phyloP scores from a whole-genome alignment of 495 filamentous ascomycete genomes.

The Penicillium desertorum region DNA sequence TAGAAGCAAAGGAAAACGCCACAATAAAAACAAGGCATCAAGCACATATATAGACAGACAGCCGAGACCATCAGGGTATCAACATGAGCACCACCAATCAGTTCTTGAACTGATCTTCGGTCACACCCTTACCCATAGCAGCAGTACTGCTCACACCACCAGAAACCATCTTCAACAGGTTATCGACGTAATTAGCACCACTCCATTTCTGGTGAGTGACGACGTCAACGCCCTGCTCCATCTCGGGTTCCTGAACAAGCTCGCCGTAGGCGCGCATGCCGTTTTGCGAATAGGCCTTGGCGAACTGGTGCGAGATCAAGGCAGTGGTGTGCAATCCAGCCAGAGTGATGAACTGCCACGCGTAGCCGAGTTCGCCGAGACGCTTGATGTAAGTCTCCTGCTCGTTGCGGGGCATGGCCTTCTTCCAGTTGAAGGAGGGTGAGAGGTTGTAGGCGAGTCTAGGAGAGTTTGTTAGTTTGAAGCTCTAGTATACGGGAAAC shows the following conservation, averaged over 20 bases:
- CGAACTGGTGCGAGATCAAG: slow-evolving; percentile 83
- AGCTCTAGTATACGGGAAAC: neutral
- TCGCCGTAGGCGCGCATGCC: slow-evolving; percentile 98
- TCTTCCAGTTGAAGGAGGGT: slow-evolving; percentile 99
- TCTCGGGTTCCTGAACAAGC: slow-evolving; percentile 96
- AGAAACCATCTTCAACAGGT: slow-evolving; percentile 93
- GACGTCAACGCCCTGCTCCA: slow-evolving; percentile 84
- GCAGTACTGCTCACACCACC: slow-evolving; percentile 88
- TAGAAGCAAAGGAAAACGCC: slow-evolving; percentile 11
- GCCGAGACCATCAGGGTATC: slow-evolving; percentile 14
- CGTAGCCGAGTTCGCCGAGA: slow-evolving; percentile 85
- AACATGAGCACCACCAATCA: slow-evolving; percentile 16
- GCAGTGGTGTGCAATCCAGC: slow-evolving; percentile 96
- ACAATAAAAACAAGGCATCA: slow-evolving; percentile 12
- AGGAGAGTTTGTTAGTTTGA: slow-evolving; percentile 7
- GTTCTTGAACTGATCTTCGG: slow-evolving; percentile 88
- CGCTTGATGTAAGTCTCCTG: slow-evolving; percentile 97
- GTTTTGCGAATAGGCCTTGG: slow-evolving; percentile 71
- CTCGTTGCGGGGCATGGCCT: slow-evolving; percentile 88
- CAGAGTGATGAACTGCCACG: slow-evolving; percentile 99
- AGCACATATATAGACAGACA: slow-evolving; percentile 18
- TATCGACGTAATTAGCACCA: slow-evolving; percentile 91
- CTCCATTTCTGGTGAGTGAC: slow-evolving; percentile 99
- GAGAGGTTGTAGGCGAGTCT: slow-evolving; percentile 96
- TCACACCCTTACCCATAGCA: slow-evolving; percentile 97